Percentiles rank a stretch among this genome's conserved stretches.
Evolutionary conservation across 768 basidiomycete genomes (phyloP).

Genomic region (Mycena latifolia): DNA sequence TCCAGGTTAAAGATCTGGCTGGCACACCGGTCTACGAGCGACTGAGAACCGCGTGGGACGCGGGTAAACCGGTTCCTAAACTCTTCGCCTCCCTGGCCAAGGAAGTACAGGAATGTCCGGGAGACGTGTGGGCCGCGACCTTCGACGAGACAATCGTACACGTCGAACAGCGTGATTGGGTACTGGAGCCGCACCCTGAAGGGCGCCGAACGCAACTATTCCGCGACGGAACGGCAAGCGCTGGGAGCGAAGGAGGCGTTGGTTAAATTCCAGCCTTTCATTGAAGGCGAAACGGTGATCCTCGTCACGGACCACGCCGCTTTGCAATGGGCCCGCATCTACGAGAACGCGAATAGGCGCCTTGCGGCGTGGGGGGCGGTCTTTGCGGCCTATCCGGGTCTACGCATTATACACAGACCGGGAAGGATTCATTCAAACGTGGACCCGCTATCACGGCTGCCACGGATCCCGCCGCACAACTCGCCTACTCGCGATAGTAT

Average conservation of each 20-base stretch:
- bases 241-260: conserved; percentile 28
- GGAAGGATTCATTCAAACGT: conserved; percentile 40
- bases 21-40: conserved; percentile 15
- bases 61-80: background rate
- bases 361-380: conserved; percentile 42
- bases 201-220: conserved; percentile 1
- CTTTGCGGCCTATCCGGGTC: conserved; percentile 39
- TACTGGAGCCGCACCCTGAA: conserved; percentile 19
- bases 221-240: background rate
- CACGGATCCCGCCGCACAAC: background rate
- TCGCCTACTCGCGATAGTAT: background rate
- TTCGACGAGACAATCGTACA: background rate
- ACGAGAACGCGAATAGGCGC: conserved; percentile 31
- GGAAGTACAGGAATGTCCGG: background rate
- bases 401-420: conserved; percentile 43
- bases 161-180: background rate
- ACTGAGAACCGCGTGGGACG: conserved; percentile 4
- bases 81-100: background rate
- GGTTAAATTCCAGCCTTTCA: background rate
- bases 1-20: conserved; percentile 15
- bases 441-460: background rate
- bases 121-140: background rate
- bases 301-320: conserved; percentile 26
- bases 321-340: conserved; percentile 27
- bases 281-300: background rate